phyloP scores from a whole-genome alignment of 2,329 filamentous ascomycete species.

The Ophiostoma pallidulum region DNA sequence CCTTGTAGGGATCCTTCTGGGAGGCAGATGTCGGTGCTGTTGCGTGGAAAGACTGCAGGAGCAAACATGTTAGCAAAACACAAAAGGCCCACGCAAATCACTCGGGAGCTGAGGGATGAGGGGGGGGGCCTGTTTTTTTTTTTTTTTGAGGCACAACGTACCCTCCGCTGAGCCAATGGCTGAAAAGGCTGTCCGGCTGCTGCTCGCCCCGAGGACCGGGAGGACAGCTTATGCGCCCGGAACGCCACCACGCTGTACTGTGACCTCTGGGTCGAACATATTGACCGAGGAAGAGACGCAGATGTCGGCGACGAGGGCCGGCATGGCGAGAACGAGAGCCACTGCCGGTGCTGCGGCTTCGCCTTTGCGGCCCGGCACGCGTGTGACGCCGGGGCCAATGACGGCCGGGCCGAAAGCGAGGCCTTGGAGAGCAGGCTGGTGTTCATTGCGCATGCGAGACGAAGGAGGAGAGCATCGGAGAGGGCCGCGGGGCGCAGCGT shows the following conservation, averaged over 20 bases:
- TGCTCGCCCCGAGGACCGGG: not conserved
- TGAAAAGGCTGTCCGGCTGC: not conserved
- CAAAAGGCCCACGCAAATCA: not conserved
- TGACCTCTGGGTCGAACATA: constrained; percentile 16
- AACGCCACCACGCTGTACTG: constrained; percentile 1
- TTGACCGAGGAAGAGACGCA: no score
- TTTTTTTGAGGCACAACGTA: no score
- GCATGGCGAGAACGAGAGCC: not conserved
- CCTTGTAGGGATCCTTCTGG: constrained; percentile 71
- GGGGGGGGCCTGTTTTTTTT: no score
- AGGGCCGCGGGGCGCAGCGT: not conserved
- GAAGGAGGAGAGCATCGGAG: not conserved
- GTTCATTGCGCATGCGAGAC: constrained; percentile 23
- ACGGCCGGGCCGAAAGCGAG: constrained; percentile 24
- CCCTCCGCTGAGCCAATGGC: constrained; percentile 2
- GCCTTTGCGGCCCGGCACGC: constrained; percentile 21
- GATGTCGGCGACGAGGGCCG: not conserved
- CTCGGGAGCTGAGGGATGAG: no score
- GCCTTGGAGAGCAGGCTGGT: constrained; percentile 26
- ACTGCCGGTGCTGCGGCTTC: constrained; percentile 17
- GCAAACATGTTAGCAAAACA: no score
- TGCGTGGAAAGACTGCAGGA: constrained; percentile 51
- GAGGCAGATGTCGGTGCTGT: constrained; percentile 41
- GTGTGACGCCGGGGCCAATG: constrained; percentile 23
- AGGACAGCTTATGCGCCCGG: not conserved